Percentiles rank a stretch among this genome's conserved stretches.
Evolutionary conservation across 306 rosid species (phyloP).

Genomic region (Trifolium pratense): DNA sequence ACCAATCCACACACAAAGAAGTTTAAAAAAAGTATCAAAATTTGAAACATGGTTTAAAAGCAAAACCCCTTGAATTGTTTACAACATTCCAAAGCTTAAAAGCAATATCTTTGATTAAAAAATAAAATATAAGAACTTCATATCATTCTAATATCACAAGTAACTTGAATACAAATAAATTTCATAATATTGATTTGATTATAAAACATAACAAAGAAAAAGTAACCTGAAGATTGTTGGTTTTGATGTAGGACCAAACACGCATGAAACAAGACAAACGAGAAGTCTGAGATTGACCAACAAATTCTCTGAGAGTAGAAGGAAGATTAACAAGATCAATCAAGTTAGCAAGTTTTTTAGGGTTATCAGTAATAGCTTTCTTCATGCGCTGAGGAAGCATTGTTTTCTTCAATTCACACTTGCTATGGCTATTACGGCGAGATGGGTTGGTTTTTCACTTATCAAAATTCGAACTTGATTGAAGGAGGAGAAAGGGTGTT

Average conservation of each 20-base stretch:
- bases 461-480: neutral
- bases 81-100: no score
- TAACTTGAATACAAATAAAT: neutral
- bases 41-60: neutral
- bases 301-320: slow-evolving; percentile 70
- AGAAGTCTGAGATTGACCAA: slow-evolving; percentile 89
- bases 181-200: neutral
- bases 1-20: neutral
- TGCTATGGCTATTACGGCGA: neutral
- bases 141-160: neutral
- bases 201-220: no score
- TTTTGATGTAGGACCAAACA: slow-evolving; percentile 91
- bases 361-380: slow-evolving; percentile 70
- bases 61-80: no score
- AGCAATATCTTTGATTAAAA: neutral
- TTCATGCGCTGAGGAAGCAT: slow-evolving; percentile 75
- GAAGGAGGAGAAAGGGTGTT: neutral
- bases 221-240: slow-evolving; percentile 82
- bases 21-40: neutral
- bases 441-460: neutral
- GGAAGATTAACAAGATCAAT: slow-evolving; percentile 92
- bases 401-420: neutral
- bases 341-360: slow-evolving; percentile 87
- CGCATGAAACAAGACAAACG: slow-evolving; percentile 72
- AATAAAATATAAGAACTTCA: neutral